Evolutionary conservation across 352 stramenopile genomes (phyloP), one percentile per base, ranked within the genome.

Genomic region (Globisporangium cederbergense): DNA sequence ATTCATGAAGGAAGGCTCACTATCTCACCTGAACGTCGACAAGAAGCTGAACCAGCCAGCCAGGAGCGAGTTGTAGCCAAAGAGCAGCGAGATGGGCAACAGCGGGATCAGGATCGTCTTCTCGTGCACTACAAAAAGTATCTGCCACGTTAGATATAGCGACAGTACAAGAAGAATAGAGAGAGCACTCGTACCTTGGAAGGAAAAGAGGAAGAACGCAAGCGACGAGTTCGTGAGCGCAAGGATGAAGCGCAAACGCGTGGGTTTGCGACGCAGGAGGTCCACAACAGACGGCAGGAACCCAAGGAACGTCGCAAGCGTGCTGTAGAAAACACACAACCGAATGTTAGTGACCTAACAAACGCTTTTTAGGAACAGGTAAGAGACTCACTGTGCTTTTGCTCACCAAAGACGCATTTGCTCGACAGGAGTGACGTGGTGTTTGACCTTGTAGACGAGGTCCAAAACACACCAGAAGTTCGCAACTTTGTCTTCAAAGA

Each of bases 401-500:
- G 67, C 63, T 53, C 68, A 94, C 78, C 87, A 91, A 46, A 93
- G 70, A 10, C 79, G 83, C 78, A 96, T 91, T 58, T 93, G 85
- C 40, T 82, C 58, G 14, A 58, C 62, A 3, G 76, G 61, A 4
- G 74, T 68, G 18, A 97, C 62, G 47, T 77, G 71, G 4, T 68
- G 72, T 20, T 76, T 81, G 28, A 96, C 82, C 63, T 96, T 96
- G 34, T 89, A 40, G 47, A 89, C 66, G 25, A 93, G 79, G 59
- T 97, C 95, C 49, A 95, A 66, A 13, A 95, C 88, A 72, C 93
- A 99, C 97, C 96, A 99, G 49, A 98, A 75, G 71, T 98, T 98
- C 28, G 96, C 83, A 11, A 99, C 97, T 70, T 99, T 99, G 68
- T 98, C 96, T 81, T 99, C 97, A 75, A 99, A 99, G 40, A 99